These are phyloP conservation scores for Metschnikowia lachancei DNA, from an alignment of 805 yeast species.

Conservation along the genomic window DNA sequence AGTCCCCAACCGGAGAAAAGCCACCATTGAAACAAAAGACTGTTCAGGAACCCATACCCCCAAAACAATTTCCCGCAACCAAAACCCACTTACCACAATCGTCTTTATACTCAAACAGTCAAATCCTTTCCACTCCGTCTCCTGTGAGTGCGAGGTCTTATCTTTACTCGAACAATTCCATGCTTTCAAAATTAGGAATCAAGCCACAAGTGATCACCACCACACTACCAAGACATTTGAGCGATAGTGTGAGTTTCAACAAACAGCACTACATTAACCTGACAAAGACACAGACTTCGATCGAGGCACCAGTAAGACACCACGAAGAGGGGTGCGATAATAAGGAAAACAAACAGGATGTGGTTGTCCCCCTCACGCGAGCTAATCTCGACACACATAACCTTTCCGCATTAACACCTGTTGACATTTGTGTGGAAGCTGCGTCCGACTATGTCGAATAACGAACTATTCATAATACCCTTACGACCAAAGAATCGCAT, in stretches of 20 bases:
- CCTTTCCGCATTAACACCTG: conserved; percentile 11
- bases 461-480: conserved; percentile 3
- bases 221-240: conserved; percentile 21
- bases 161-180: conserved; percentile 34
- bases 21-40: neutral
- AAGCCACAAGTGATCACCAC: conserved; percentile 41
- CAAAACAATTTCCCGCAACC: conserved; percentile 22
- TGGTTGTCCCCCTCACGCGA: conserved; percentile 15
- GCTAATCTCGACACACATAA: conserved; percentile 21
- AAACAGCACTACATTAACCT: neutral
- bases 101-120: conserved; percentile 35
- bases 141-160: conserved; percentile 27
- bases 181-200: conserved; percentile 40
- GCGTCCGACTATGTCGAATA: conserved; percentile 17
- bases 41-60: conserved; percentile 1
- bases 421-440: conserved; percentile 4
- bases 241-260: conserved; percentile 8
- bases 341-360: conserved; percentile 14
- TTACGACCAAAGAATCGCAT: neutral
- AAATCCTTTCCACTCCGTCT: conserved; percentile 23
- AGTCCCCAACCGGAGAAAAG: neutral
- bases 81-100: conserved; percentile 31
- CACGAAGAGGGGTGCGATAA: neutral
- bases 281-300: neutral
- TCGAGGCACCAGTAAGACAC: neutral